Conservation (phyloP, 1,284 basidiomycete species). For the Cryptococcus neoformans region DNA sequence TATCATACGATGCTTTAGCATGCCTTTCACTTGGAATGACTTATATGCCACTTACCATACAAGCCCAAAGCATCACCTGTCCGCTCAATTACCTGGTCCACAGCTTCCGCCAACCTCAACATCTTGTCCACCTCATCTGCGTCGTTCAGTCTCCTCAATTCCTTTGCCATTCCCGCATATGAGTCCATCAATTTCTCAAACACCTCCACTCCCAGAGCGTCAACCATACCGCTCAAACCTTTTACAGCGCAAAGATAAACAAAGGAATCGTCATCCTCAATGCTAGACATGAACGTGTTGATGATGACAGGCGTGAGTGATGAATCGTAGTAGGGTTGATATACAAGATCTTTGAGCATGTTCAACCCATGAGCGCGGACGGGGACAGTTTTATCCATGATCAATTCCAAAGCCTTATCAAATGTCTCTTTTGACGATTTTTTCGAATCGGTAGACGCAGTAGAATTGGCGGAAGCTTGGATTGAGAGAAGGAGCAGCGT, state of each 20-base stretch:
- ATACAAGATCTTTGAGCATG: conserved; percentile 72
- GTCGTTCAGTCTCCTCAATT: conserved; percentile 1
- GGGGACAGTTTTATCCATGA: conserved; percentile 92
- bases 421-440: conserved; percentile 60
- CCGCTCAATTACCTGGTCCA: conserved; percentile 71
- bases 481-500: conserved; percentile 29
- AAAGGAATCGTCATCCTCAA: conserved; percentile 93
- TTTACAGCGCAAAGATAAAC: conserved; percentile 92
- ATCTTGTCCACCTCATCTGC: conserved; percentile 52
- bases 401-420: conserved; percentile 78
- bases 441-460: conserved; percentile 6
- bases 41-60: conserved; percentile 58
- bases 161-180: conserved; percentile 52
- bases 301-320: conserved; percentile 78
- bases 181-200: conserved; percentile 62
- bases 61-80: conserved; percentile 66
- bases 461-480: not conserved
- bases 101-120: conserved; percentile 82
- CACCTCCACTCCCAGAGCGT: conserved; percentile 68
- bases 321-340: conserved; percentile 36
- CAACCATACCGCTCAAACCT: conserved; percentile 78
- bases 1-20: conserved; percentile 34
- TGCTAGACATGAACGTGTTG: conserved; percentile 77
- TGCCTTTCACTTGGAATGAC: too few species aligned
- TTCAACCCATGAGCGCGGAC: conserved; percentile 90